Evolutionary conservation across 2,329 filamentous ascomycete species (phyloP).

Genomic region (Magnaporthales sp.): DNA sequence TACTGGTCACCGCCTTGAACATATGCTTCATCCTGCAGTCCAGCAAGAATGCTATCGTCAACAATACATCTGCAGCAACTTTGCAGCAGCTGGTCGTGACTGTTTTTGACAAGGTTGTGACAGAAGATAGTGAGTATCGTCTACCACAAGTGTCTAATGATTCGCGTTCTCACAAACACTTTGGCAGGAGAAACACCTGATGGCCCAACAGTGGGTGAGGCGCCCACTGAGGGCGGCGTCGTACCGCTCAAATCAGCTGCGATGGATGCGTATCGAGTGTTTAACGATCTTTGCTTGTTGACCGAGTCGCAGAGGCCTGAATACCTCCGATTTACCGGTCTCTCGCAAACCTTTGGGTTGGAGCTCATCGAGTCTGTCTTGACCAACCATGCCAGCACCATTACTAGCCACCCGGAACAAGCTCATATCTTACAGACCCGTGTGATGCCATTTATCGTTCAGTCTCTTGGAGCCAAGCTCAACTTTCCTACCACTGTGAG

Average conservation of each 20-base stretch:
- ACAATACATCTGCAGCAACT: slow-evolving; percentile 93
- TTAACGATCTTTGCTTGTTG: slow-evolving; percentile 83
- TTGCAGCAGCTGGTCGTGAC: slow-evolving; percentile 87
- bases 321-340: slow-evolving; percentile 69
- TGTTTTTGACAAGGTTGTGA: slow-evolving; percentile 83
- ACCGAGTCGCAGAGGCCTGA: slow-evolving; percentile 77
- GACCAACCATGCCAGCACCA: slow-evolving; percentile 74
- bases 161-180: not conserved
- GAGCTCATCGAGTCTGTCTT: slow-evolving; percentile 90
- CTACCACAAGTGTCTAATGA: not conserved
- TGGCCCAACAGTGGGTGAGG: slow-evolving; percentile 54
- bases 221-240: slow-evolving; percentile 54
- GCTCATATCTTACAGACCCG: slow-evolving; percentile 66
- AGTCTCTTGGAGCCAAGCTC: slow-evolving; percentile 66
- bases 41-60: slow-evolving; percentile 88
- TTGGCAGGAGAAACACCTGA: slow-evolving; percentile 36
- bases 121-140: slow-evolving; percentile 61
- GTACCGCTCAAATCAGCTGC: slow-evolving; percentile 66
- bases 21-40: slow-evolving; percentile 87
- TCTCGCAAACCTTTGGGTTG: slow-evolving; percentile 76
- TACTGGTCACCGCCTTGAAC: slow-evolving; percentile 75
- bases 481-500: slow-evolving; percentile 78
- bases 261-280: slow-evolving; percentile 76
- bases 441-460: slow-evolving; percentile 77
- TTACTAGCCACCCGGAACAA: slow-evolving; percentile 71